phyloP scores from a whole-genome alignment of 2,329 filamentous ascomycete genomes.

The Colletotrichum sp. region DNA sequence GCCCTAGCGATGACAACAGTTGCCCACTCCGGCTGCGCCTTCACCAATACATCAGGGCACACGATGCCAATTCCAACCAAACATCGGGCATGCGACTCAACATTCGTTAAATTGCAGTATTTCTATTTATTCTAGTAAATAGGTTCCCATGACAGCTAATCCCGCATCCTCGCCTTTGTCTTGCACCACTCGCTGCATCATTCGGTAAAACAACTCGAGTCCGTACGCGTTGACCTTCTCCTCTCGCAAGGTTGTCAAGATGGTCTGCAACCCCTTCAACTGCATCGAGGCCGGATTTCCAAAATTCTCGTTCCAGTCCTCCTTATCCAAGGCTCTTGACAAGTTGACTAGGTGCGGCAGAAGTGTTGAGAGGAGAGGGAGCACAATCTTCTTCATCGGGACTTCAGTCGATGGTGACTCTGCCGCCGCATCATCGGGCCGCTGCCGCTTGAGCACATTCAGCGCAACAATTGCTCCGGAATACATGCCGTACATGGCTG shows the following conservation, averaged over 20 bases:
- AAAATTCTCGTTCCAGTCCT: slow-evolving; percentile 25
- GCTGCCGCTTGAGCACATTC: slow-evolving; percentile 24
- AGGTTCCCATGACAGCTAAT: slow-evolving; percentile 1
- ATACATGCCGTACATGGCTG: slow-evolving; percentile 32
- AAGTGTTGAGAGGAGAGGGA: slow-evolving; percentile 28
- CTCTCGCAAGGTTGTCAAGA: slow-evolving; percentile 26
- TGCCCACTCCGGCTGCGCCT: background rate
- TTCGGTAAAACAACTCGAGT: background rate
- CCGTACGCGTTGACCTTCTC: slow-evolving; percentile 24
- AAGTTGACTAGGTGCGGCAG: slow-evolving; percentile 26
- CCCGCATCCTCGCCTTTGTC: slow-evolving; percentile 10
- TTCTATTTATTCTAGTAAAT: background rate
- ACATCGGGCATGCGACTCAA: background rate
- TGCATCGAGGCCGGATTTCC: slow-evolving; percentile 32
- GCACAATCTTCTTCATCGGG: slow-evolving; percentile 14
- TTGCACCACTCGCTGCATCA: slow-evolving; percentile 22
- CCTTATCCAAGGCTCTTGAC: slow-evolving; percentile 24
- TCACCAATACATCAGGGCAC: background rate
- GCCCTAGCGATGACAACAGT: background rate
- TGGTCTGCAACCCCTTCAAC: slow-evolving; percentile 25
- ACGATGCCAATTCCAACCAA: background rate
- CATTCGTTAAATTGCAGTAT: too few relatives aligned
- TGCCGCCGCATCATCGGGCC: slow-evolving; percentile 7
- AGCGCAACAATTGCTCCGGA: slow-evolving; percentile 27
- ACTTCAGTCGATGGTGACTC: background rate